Base-by-base conservation (phyloP, 2,329 filamentous ascomycete genomes). In the Alternaria arborescens region DNA sequence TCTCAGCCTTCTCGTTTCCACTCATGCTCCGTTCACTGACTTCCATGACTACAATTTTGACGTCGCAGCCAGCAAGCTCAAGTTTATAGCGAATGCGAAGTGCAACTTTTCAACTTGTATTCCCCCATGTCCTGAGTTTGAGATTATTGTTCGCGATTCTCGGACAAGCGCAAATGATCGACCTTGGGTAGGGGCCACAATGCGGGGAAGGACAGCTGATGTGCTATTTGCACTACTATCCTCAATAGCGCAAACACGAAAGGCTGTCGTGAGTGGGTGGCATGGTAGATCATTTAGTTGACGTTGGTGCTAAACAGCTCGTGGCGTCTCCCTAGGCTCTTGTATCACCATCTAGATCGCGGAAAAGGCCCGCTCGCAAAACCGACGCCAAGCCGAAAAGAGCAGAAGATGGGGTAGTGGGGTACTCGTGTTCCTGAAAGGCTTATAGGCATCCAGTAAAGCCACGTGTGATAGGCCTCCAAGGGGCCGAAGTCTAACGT, bases 141-240 rank as follows among this genome's bases (percentile, higher is more conserved):
- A 22, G n/a, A 24, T 26, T 12, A 10, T 46, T 36, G 26, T 36
- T 40, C 40, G 32, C 46, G 26, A n/a, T 7, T 36, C 20, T 42
- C 44, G 52, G 46, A 51, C 46, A 50, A 32, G 18, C 44, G 44
- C 52, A 41, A 24, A 28, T 38, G 46, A 60, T 43, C 52, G 52
- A 30, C 47, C 18, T 40, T 11, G 22, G 22, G 24, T 20, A 36
- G 12, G 30, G 32, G 20, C 20, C 30, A 38, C 46, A 30, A 34
- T 60, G 57, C 57, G 57, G 52, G 52, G 57, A 56, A 34, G 22
- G 20, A 34, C 57, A 60, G 18, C 40, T 60, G 57, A 56, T 30
- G 26, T 24, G 42, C 30, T 43, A 28, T 36, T 47, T 24, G 38
- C 41, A 60, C 20, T 20, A 47, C 34, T 34, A 24, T 44, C 32